Evolutionary conservation across 768 basidiomycete genomes (phyloP).

Genomic region (Hypsizygus marmoreus): DNA sequence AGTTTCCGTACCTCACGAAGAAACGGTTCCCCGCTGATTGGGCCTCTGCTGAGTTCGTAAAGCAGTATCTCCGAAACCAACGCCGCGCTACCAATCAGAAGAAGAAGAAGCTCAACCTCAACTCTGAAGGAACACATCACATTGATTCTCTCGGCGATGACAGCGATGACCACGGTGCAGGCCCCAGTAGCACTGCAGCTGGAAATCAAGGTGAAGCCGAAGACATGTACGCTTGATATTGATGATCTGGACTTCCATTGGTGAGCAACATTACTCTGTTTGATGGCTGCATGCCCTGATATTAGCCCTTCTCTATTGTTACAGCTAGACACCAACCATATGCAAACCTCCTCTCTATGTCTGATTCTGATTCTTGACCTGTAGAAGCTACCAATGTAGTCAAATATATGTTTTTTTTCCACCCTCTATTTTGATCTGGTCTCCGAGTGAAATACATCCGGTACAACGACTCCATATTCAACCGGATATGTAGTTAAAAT

Average conservation of each 20-base stretch:
- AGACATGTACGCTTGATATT: background rate
- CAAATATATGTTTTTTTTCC: too few relatives aligned
- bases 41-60: slow-evolving; percentile 1
- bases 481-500: background rate
- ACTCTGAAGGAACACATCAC: background rate
- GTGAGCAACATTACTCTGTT: background rate
- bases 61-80: slow-evolving; percentile 8
- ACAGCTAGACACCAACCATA: too few relatives aligned
- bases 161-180: background rate
- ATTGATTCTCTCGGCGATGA: background rate
- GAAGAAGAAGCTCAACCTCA: too few relatives aligned
- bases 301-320: too few relatives aligned
- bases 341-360: too few relatives aligned
- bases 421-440: background rate
- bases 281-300: background rate
- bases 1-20: background rate
- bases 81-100: slow-evolving; percentile 1
- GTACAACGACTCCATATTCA: background rate
- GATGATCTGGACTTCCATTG: background rate
- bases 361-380: too few relatives aligned
- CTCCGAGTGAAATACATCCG: background rate
- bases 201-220: background rate
- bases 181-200: too few relatives aligned
- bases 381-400: too few relatives aligned
- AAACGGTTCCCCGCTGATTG: slow-evolving; percentile 5